Base-by-base conservation (phyloP, 768 basidiomycete genomes). In the Hygrocybe coccinea region DNA sequence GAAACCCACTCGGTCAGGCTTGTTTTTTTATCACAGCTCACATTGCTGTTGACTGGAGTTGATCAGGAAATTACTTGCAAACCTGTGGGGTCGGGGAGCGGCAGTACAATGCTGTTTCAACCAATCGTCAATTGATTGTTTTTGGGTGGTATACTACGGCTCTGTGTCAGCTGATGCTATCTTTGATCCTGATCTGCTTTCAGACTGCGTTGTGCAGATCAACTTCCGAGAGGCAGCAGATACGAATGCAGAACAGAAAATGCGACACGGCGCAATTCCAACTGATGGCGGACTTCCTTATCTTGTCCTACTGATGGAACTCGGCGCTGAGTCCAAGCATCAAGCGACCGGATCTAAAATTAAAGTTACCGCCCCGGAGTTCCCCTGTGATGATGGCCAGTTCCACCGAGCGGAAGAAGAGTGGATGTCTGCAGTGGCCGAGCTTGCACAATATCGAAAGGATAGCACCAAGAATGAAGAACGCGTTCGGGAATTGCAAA, bases 31-130 rank as follows among this genome's bases (percentile, higher is more conserved):
- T 38, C 22, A 29, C 36, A 17, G 25, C 12, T 17, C 19, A 17
- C 5, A 39, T 41, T 41, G 3, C 36, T 34, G 8, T 34, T 45
- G 21, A 36, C 24, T n/a, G 25, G 44, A 36, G 46, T 50, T 50
- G 45, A 47, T 36, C 36, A 61, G 61, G 17, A 6, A 59, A 50
- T 38, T 63, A 37, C 58, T 62, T 34, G 59, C 53, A 46, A 61
- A 63, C 45, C 52, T 63, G 47, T 63, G 60, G 62, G 58, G 52
- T 55, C 62, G 56, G 48, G 55, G 55, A 8, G 59, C 39, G 15
- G 51, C 22, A 48, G 50, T 62, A 2, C 62, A 63, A 47, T 61
- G 62, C 54, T 59, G 43, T 56, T 53, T 50, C 45, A 59, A 59
- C 38, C 61, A 62, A 58, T 50, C 51, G 50, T 55, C 55, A 35